Evolutionary conservation across 2,329 filamentous ascomycete species (phyloP), one percentile per base, ranked within the genome.

Genomic region (Dactylellina cionopaga): DNA sequence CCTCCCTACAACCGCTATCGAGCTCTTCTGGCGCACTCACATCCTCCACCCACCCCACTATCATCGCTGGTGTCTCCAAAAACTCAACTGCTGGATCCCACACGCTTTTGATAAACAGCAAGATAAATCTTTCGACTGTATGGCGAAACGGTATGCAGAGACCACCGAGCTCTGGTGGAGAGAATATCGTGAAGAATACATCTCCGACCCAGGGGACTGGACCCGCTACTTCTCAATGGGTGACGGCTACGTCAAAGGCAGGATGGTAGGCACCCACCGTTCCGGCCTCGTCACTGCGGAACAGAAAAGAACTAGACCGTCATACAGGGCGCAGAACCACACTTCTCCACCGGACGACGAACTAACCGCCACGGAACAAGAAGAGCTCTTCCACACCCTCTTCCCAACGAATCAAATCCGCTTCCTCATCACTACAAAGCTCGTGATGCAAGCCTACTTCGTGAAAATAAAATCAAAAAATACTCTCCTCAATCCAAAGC

Each of bases 11-110:
- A 59, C 64, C 25, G 58, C 66, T 7, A 64, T 71, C 15, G 66
- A 71, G 10, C 15, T 71, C 5, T 7, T 71, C 24, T 71, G 66
- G 66, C 66, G 66, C 6, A 71, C 66, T 10, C 66, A 71, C 15
- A 58, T 71, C 25, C 58, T 71, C 15, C 59, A 71, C 22, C 58
- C 66, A 31, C 35, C 66, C 5, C 39, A 71, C 41, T 71, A 71
- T 37, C 49, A 71, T 13, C 52, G 33, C 29, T 71, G 66, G 66
- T 71, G 66, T 22, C 58, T 71, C 17, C 24, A 71, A 31, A 64
- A 25, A n/a, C 24, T 71, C 22, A 54, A 41, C 27, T 71, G 58
- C 54, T 49, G 46, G 46, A 43, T 71, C 17, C 51, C 58, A 5
- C 58, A 71, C 35, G 3, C 49, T 10, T 71, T 71, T 15, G 66